Base-by-base conservation (phyloP, 208 protist species). In the Herpetomonas samuelpessoai region DNA sequence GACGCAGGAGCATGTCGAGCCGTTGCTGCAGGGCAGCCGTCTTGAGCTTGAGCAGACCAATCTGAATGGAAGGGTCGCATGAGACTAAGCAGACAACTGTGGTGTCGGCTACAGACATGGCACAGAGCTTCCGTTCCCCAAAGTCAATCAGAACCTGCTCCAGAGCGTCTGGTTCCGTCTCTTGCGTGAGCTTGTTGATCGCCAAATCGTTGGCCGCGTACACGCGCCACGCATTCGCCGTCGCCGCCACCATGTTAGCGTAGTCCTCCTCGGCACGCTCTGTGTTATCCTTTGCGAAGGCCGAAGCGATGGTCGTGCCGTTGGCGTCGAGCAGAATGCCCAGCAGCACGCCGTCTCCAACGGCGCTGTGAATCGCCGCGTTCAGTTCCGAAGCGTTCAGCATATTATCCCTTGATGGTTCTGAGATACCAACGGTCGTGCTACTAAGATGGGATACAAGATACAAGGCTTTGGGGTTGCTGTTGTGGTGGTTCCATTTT, bases 1-100 rank as follows among this genome's bases (percentile, higher is more conserved):
- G 76, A 18, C 79, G 79, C 48, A 94, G 62, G 12, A 85, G 47
- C 0, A 38, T n/a, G 52, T 92, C 83, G 0, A 96, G 68, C 38
- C 50, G 69, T 12, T 74, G 68, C 60, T 93, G 86, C 55, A 96
- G 56, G 0, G 77, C 66, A 3, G 82, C 79, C 14, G 89, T 87
- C 52, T 87, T 87, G 35, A 96, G 65, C 61, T 96, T 96, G 30
- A 96, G 60, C 44, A 83, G 46, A 0, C 89, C 89, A 48, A 91
- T 81, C 51, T 86, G 76, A 22, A 95, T 55, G 0, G 57, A 16
- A 0, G 72, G 27, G 30, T 54, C 59, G 0, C 46, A 39, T 1
- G 76, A 71, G 2, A 91, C 58, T 12, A 91, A 35, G 31, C 71
- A 80, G 26, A 93, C 60, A 51, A 91, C 75, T 9, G 72, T 79